These are phyloP conservation scores for Phytopythium boreale DNA, from an alignment of 352 stramenopile species.

Conservation along the genomic window DNA sequence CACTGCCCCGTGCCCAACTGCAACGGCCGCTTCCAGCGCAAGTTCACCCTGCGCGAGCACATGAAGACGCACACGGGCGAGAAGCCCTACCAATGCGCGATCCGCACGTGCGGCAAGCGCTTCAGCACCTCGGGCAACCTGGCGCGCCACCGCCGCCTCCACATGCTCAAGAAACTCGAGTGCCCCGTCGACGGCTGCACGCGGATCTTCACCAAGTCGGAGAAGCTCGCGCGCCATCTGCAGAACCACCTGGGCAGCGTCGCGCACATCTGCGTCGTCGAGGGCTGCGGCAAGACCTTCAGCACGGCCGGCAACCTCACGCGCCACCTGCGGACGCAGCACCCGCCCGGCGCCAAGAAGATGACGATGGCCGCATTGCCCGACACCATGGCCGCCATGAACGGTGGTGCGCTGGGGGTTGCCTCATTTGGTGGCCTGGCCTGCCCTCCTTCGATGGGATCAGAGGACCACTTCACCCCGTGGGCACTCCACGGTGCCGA, in stretches of 20 bases:
- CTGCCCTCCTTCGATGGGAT: constrained; percentile 14
- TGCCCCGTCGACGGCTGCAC: constrained; percentile 46
- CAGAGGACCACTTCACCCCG: constrained; percentile 23
- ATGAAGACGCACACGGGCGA: constrained; percentile 83
- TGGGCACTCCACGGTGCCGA: constrained; percentile 17
- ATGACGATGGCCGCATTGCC: constrained; percentile 15
- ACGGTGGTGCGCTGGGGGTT: background rate
- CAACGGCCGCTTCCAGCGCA: constrained; percentile 58
- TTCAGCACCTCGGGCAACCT: constrained; percentile 69
- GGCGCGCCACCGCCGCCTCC: constrained; percentile 47
- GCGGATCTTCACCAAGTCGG: constrained; percentile 47
- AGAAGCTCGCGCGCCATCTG: constrained; percentile 49
- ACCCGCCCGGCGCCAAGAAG: constrained; percentile 37
- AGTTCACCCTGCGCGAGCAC: constrained; percentile 74
- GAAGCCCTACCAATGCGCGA: constrained; percentile 60
- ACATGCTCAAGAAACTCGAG: constrained; percentile 46
- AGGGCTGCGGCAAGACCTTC: constrained; percentile 62
- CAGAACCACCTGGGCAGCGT: constrained; percentile 52
- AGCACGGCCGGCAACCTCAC: constrained; percentile 68
- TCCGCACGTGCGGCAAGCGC: constrained; percentile 49
- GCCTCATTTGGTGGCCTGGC: constrained; percentile 12
- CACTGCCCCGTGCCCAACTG: constrained; percentile 35
- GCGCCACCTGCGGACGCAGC: constrained; percentile 62
- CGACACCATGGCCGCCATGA: no score
- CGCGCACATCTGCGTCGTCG: constrained; percentile 50